Percentiles rank a stretch among this genome's conserved stretches.
Conservation (phyloP, 306 rosid genomes). For the Quercus gilva region DNA sequence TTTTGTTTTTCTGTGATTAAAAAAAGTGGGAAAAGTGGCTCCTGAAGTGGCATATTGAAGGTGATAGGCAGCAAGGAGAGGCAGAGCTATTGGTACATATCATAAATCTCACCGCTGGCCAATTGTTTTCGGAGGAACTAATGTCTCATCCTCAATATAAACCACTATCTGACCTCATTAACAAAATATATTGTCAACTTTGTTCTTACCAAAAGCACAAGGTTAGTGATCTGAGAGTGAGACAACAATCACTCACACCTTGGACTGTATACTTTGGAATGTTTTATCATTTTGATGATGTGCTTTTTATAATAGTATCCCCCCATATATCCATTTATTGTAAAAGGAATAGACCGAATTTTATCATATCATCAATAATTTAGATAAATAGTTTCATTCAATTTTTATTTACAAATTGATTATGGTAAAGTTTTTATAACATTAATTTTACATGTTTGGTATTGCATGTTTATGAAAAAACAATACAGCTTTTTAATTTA, state of each 20-base stretch:
- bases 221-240: conserved; percentile 39
- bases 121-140: conserved; percentile 38
- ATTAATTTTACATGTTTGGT: too few species aligned
- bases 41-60: conserved; percentile 61
- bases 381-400: too few species aligned
- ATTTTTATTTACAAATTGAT: too few species aligned
- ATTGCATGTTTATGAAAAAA: background rate
- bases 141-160: conserved; percentile 39
- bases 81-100: conserved; percentile 66
- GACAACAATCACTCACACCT: background rate
- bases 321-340: too few species aligned
- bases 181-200: conserved; percentile 53
- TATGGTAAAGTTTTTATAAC: too few species aligned
- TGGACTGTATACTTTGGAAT: background rate
- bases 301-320: background rate
- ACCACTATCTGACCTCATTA: conserved; percentile 51
- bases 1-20: background rate
- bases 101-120: conserved; percentile 61
- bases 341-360: too few species aligned
- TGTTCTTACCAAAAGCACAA: conserved; percentile 41
- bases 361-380: too few species aligned
- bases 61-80: conserved; percentile 50
- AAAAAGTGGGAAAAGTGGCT: conserved; percentile 84
- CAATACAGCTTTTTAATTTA: too few species aligned
- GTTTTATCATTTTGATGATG: background rate